phyloP scores from a whole-genome alignment of 2,329 filamentous ascomycete genomes.

The Aureobasidium sp. region DNA sequence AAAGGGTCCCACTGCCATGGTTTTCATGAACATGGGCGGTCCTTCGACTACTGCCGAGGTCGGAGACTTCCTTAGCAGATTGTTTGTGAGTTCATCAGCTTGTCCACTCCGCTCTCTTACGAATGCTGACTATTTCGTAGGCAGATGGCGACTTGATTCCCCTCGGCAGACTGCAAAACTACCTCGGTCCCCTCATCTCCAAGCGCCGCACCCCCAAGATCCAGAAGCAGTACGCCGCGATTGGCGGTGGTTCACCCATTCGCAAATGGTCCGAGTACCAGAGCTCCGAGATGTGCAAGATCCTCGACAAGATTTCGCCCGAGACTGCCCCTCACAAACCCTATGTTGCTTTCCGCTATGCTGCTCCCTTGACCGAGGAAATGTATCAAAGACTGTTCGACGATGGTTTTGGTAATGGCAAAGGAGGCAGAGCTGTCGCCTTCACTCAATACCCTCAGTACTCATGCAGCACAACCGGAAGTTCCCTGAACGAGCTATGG shows the following conservation, averaged over 20 bases:
- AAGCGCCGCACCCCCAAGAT: constrained; percentile 90
- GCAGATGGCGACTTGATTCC: constrained; percentile 92
- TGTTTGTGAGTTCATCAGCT: constrained; percentile 63
- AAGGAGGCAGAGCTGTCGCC: constrained; percentile 86
- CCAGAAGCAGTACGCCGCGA: constrained; percentile 87
- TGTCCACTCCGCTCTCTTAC: constrained; percentile 15
- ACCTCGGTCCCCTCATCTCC: constrained; percentile 83
- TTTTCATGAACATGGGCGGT: constrained; percentile 98
- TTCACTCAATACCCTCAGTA: constrained; percentile 99
- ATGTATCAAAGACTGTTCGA: constrained; percentile 78
- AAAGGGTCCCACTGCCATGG: constrained; percentile 89
- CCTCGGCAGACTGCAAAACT: constrained; percentile 83
- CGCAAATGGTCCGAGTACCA: constrained; percentile 97
- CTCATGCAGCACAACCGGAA: constrained; percentile 94
- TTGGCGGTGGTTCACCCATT: constrained; percentile 96
- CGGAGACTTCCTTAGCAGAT: constrained; percentile 75
- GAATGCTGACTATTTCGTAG: constrained; percentile 39
- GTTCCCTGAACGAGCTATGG: constrained; percentile 94
- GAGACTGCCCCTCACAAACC: constrained; percentile 95
- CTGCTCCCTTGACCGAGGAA: constrained; percentile 80
- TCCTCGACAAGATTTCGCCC: constrained; percentile 82
- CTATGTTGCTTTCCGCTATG: constrained; percentile 95
- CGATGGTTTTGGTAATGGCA: constrained; percentile 85
- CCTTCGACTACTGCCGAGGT: constrained; percentile 86
- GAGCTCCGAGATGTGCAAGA: constrained; percentile 91